These are phyloP conservation scores for Circinella umbellata DNA, from an alignment of 371 early-diverging fungal species.

Conservation along the genomic window DNA sequence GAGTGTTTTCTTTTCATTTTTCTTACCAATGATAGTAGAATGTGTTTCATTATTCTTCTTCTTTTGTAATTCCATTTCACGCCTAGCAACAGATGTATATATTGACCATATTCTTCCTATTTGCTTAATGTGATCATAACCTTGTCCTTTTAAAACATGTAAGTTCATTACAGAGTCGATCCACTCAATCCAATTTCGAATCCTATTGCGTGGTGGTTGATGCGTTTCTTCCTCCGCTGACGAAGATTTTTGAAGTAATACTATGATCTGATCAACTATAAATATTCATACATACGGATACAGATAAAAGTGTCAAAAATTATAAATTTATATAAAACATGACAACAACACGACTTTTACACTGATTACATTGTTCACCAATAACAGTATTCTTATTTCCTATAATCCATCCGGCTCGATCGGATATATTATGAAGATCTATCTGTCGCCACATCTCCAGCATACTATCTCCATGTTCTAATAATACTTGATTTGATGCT, in stretches of 20 bases:
- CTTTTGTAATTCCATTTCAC: constrained; percentile 4
- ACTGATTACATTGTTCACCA: not conserved
- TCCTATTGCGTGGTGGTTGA: not conserved
- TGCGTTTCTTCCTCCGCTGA: not conserved
- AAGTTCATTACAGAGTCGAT: not conserved
- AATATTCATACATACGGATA: too few species aligned
- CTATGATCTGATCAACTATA: too few species aligned
- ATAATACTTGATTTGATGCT: not conserved
- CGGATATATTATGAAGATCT: not conserved
- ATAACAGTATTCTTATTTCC: not conserved
- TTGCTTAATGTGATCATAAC: not conserved
- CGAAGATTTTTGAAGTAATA: too few species aligned
- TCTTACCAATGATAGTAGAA: not conserved
- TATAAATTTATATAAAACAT: too few species aligned
- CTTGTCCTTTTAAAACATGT: not conserved
- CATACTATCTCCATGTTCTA: not conserved
- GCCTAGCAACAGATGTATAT: not conserved
- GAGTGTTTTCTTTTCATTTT: too few species aligned
- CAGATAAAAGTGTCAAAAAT: too few species aligned
- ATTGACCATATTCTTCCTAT: not conserved
- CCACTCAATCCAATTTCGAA: not conserved
- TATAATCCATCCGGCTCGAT: constrained; percentile 1
- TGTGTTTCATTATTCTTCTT: not conserved
- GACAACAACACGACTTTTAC: too few species aligned
- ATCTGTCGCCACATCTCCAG: not conserved